Evolutionary conservation across 306 rosid species (phyloP).

Genomic region (Vigna radiata): DNA sequence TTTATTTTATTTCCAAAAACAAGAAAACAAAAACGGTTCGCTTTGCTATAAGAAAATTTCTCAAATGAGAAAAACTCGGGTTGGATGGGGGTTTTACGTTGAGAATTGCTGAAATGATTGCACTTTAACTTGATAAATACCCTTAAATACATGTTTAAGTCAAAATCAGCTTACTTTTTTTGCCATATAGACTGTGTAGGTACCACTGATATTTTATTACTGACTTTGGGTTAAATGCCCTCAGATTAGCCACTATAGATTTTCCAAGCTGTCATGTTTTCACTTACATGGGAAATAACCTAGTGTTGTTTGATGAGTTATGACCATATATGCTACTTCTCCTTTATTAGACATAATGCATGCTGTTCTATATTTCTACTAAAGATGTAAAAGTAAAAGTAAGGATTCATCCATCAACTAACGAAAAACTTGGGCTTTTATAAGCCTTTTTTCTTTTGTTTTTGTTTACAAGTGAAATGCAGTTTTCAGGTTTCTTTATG

Average conservation of each 20-base stretch:
- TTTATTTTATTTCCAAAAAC: slow-evolving; percentile 12
- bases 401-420: slow-evolving; percentile 11
- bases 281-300: background rate
- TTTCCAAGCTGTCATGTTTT: background rate
- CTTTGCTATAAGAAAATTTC: slow-evolving; percentile 2
- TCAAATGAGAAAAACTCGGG: slow-evolving; percentile 1
- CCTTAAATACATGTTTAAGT: background rate
- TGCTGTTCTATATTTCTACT: background rate
- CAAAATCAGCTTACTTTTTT: background rate
- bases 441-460: background rate
- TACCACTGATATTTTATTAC: background rate
- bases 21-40: background rate
- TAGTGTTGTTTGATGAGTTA: background rate
- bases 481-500: background rate
- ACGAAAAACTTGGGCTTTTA: background rate
- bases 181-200: background rate
- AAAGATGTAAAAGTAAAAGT: background rate
- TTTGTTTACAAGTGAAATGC: background rate
- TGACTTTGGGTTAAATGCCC: background rate
- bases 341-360: background rate
- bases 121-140: background rate
- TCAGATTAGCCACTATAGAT: background rate
- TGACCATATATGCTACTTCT: background rate
- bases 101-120: slow-evolving; percentile 5
- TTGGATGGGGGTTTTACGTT: background rate